These are phyloP conservation scores for Vigna radiata DNA, from an alignment of 306 rosid species.

Conservation along the genomic window DNA sequence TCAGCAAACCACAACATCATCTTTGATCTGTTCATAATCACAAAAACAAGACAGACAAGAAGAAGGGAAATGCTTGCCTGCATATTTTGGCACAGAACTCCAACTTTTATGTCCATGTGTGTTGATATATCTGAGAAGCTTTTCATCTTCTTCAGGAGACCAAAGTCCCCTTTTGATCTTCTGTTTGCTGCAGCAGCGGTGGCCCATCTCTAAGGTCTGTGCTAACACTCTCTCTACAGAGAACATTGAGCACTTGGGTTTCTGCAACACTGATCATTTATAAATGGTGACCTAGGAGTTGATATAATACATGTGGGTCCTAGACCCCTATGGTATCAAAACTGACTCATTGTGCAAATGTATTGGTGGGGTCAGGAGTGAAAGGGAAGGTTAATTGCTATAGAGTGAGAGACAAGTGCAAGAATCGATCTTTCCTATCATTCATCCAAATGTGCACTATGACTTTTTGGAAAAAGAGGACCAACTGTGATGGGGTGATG, in stretches of 20 bases:
- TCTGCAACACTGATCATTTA: constrained; percentile 33
- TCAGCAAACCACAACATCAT: background rate
- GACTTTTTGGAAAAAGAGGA: constrained; percentile 1
- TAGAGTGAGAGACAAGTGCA: constrained; percentile 36
- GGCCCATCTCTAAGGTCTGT: constrained; percentile 49
- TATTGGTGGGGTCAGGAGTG: constrained; percentile 28
- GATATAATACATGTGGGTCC: constrained; percentile 29
- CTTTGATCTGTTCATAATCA: background rate
- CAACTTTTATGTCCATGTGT: constrained; percentile 73
- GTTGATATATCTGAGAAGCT: constrained; percentile 62
- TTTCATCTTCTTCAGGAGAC: constrained; percentile 98
- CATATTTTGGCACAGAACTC: constrained; percentile 82
- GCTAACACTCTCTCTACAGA: background rate
- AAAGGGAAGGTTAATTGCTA: constrained; percentile 13
- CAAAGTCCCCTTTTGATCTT: constrained; percentile 88
- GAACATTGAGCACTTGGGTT: constrained; percentile 29
- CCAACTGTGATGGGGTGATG: constrained; percentile 11
- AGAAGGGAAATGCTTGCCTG: constrained; percentile 53
- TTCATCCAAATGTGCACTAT: constrained; percentile 21
- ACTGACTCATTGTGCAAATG: background rate
- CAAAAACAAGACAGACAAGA: background rate
- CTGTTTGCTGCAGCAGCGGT: constrained; percentile 82
- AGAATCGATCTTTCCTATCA: constrained; percentile 9
- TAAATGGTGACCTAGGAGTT: constrained; percentile 31
- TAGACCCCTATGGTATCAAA: background rate